A percentile compares a stretch with the other conserved stretches of the same genome.
phyloP scores from a whole-genome alignment of 2,329 filamentous ascomycete genomes.

The Torrubiella hemipterigena region DNA sequence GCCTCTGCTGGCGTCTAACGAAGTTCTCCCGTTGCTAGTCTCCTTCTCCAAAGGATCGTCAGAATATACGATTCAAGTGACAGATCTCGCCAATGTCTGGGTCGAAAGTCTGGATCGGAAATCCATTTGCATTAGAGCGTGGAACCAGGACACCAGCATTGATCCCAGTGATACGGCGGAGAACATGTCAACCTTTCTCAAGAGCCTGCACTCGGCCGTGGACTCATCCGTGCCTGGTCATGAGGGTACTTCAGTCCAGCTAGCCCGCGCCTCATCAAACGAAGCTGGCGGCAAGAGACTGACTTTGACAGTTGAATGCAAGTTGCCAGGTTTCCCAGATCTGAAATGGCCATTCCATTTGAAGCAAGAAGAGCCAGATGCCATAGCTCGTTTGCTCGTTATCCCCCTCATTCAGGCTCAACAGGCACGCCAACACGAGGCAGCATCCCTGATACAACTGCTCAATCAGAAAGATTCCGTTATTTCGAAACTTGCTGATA shows the following conservation, averaged over 20 bases:
- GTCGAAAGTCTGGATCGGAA: conserved; percentile 48
- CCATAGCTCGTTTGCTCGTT: conserved; percentile 35
- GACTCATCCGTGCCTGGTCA: conserved; percentile 32
- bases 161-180: conserved; percentile 58
- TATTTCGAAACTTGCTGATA: conserved; percentile 38
- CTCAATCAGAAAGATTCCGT: conserved; percentile 40
- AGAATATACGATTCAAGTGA: conserved; percentile 55
- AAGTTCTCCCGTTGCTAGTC: conserved; percentile 49
- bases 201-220: conserved; percentile 44
- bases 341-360: conserved; percentile 56
- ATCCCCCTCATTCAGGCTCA: conserved; percentile 38
- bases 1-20: conserved; percentile 25
- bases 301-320: conserved; percentile 42
- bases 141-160: conserved; percentile 54
- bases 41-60: conserved; percentile 41
- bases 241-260: conserved; percentile 29
- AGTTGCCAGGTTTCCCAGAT: conserved; percentile 51
- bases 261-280: conserved; percentile 21
- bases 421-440: conserved; percentile 24
- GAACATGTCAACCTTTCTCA: conserved; percentile 56
- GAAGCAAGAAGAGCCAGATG: conserved; percentile 26
- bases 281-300: conserved; percentile 29
- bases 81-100: conserved; percentile 67
- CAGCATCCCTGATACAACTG: conserved; percentile 27
- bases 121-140: conserved; percentile 51